Percentiles rank a stretch among this genome's conserved stretches.
Evolutionary conservation across 345 rosid genomes (phyloP).

Genomic region (Populus deltoides): DNA sequence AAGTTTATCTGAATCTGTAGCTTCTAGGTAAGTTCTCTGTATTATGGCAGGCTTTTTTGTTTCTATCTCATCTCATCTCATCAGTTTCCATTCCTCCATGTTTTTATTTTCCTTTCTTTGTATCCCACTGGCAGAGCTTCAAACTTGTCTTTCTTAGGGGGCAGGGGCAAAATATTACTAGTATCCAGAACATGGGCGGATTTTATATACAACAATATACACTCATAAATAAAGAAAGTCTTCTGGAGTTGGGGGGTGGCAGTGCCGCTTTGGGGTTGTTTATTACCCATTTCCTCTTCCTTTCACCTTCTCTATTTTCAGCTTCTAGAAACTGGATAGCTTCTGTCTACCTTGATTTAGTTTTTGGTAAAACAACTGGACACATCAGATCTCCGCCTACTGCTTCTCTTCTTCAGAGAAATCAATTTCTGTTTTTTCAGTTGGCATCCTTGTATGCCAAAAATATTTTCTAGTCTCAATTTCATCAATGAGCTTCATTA

Average conservation of each 20-base stretch:
- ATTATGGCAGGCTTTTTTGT: neutral
- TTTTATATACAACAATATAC: no score
- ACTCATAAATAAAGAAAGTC: no score
- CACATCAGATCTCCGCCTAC: neutral
- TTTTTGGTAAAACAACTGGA: neutral
- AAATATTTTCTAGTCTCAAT: neutral
- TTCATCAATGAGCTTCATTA: neutral
- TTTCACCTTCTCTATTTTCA: neutral
- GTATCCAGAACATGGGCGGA: no score
- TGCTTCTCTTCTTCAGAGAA: no score
- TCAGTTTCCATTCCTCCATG: no score
- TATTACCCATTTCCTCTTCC: neutral
- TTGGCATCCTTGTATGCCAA: neutral
- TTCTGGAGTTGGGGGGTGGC: no score
- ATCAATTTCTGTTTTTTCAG: no score
- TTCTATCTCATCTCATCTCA: no score
- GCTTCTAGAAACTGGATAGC: no score
- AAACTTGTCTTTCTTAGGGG: no score
- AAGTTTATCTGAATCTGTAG: constrained; percentile 44
- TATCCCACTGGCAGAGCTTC: neutral
- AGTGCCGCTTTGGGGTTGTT: no score
- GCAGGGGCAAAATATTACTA: no score
- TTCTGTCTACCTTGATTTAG: neutral
- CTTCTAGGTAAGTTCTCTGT: constrained; percentile 44
- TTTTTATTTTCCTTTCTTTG: neutral